Conservation (phyloP, 768 basidiomycete genomes). For the Austroboletus eburneus region DNA sequence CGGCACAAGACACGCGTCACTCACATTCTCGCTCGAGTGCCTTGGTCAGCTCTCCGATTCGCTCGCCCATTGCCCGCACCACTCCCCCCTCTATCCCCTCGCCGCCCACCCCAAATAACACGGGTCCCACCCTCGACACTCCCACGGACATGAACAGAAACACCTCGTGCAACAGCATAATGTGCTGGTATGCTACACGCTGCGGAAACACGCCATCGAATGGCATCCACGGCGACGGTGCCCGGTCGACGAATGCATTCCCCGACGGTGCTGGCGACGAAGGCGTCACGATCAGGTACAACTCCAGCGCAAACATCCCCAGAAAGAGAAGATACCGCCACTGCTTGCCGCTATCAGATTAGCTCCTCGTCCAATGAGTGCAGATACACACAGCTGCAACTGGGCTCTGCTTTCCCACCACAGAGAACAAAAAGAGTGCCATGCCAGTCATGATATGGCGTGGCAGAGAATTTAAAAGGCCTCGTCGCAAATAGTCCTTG, state of each 20-base stretch:
- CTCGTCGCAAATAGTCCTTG: constrained; percentile 65
- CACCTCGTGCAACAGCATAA: constrained; percentile 70
- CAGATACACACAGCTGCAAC: constrained; percentile 60
- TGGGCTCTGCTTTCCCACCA: constrained; percentile 54
- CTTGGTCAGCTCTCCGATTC: constrained; percentile 39
- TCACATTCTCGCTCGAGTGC: constrained; percentile 55
- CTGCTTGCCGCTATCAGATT: constrained; percentile 35
- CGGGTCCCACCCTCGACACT: constrained; percentile 65
- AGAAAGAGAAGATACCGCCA: constrained; percentile 79
- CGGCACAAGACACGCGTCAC: constrained; percentile 1
- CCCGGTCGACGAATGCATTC: constrained; percentile 19
- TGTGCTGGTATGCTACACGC: constrained; percentile 72
- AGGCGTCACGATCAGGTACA: constrained; percentile 58
- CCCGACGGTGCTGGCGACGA: constrained; percentile 13
- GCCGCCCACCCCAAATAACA: constrained; percentile 45
- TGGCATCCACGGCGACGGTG: constrained; percentile 21
- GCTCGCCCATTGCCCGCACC: constrained; percentile 39
- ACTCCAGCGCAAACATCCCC: constrained; percentile 56
- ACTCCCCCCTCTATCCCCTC: constrained; percentile 19
- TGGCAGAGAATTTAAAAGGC: constrained; percentile 55
- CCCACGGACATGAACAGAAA: constrained; percentile 75
- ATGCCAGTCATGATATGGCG: constrained; percentile 64
- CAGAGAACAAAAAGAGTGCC: constrained; percentile 58
- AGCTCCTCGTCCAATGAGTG: constrained; percentile 4
- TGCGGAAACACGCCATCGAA: constrained; percentile 50